These are phyloP conservation scores for Diaporthe longicolla DNA, from an alignment of 2,329 filamentous ascomycete genomes.

Conservation along the genomic window DNA sequence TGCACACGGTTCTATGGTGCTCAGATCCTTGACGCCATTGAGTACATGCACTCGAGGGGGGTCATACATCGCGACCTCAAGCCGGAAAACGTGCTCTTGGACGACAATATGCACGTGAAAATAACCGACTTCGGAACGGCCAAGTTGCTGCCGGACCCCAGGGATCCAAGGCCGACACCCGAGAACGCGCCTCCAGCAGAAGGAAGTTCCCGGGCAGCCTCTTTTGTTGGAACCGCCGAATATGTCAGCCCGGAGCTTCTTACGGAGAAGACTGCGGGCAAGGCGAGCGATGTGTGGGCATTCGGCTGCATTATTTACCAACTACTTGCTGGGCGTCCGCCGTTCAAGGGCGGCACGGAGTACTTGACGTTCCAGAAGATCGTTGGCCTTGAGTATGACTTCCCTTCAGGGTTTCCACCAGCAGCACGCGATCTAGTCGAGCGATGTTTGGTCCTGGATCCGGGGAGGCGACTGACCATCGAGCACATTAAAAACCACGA, in stretches of 20 bases:
- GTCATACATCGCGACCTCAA: constrained; percentile 98
- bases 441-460: constrained; percentile 90
- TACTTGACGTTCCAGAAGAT: constrained; percentile 99
- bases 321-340: constrained; percentile 92
- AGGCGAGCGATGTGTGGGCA: constrained; percentile 97
- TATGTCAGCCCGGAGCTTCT: constrained; percentile 98
- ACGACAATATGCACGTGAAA: constrained; percentile 97
- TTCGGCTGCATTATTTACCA: constrained; percentile 99
- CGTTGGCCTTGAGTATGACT: constrained; percentile 92
- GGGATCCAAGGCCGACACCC: constrained; percentile 59
- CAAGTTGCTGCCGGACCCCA: constrained; percentile 82
- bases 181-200: constrained; percentile 45
- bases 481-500: constrained; percentile 98
- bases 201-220: constrained; percentile 84
- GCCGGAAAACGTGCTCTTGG: constrained; percentile 95
- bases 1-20: constrained; percentile 95
- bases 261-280: constrained; percentile 96
- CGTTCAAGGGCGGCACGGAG: constrained; percentile 96
- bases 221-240: constrained; percentile 97
- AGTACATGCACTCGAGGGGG: constrained; percentile 97
- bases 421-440: constrained; percentile 92
- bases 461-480: constrained; percentile 84
- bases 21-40: constrained; percentile 95
- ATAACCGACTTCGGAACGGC: constrained; percentile 99
- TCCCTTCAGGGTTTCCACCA: constrained; percentile 88